Evolutionary conservation across 306 rosid genomes (phyloP).

Genomic region (Geum urbanum): DNA sequence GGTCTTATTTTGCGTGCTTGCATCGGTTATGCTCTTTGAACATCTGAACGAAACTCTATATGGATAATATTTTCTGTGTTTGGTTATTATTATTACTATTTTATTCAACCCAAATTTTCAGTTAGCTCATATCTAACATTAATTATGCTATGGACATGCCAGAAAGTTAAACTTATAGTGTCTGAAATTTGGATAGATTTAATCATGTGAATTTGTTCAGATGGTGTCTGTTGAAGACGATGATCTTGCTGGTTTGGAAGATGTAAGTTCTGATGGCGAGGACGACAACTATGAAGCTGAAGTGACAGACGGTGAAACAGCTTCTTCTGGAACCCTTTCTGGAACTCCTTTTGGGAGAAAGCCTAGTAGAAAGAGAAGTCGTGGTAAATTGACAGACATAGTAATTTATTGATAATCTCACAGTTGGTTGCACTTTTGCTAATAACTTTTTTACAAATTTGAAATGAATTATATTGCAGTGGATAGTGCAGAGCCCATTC

Average conservation of each 20-base stretch:
- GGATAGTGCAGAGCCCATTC: slow-evolving; percentile 77
- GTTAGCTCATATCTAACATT: not conserved
- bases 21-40: not conserved
- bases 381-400: slow-evolving; percentile 44
- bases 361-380: slow-evolving; percentile 63
- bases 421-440: not conserved
- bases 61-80: not conserved
- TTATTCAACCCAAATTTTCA: not conserved
- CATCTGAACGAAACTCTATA: not conserved
- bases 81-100: not conserved
- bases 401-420: slow-evolving; percentile 16
- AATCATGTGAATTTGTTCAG: slow-evolving; percentile 35
- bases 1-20: slow-evolving; percentile 3
- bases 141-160: not conserved
- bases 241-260: slow-evolving; percentile 97
- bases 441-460: slow-evolving; percentile 20
- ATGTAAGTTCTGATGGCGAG: slow-evolving; percentile 92
- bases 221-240: slow-evolving; percentile 98
- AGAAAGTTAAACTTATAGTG: not conserved
- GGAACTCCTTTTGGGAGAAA: slow-evolving; percentile 43
- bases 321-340: slow-evolving; percentile 41
- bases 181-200: slow-evolving; percentile 8
- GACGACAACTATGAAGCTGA: slow-evolving; percentile 97
- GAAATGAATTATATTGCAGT: slow-evolving; percentile 40
- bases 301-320: slow-evolving; percentile 76